phyloP scores from a whole-genome alignment of 129 eudicot genomes.

The Centella asiatica region DNA sequence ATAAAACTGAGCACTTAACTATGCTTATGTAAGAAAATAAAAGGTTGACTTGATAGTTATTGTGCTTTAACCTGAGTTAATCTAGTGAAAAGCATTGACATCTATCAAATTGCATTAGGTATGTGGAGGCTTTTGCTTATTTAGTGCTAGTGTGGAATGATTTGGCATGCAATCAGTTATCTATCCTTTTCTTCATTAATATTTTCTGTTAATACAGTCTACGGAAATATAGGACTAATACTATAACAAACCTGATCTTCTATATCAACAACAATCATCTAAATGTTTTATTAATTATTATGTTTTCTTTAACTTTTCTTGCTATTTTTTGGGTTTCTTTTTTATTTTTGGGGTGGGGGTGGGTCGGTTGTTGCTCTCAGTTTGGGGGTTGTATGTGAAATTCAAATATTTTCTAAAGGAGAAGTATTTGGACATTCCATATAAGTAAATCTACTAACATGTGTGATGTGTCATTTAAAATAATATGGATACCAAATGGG shows the following conservation, averaged over 20 bases:
- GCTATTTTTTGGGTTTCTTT: too few species aligned
- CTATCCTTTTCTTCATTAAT: not conserved
- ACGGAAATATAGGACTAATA: not conserved
- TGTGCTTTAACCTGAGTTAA: not conserved
- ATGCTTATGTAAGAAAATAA: not conserved
- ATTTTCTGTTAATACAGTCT: not conserved
- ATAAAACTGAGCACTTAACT: not conserved
- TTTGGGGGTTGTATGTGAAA: not conserved
- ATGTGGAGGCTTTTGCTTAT: not conserved
- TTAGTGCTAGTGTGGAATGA: conserved; percentile 3
- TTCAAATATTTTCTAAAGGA: not conserved
- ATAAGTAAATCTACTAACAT: too few species aligned
- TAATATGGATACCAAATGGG: too few species aligned
- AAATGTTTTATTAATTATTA: too few species aligned
- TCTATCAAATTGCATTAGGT: not conserved
- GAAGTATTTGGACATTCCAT: not conserved
- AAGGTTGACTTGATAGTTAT: not conserved
- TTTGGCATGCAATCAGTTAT: conserved; percentile 6
- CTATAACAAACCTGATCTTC: not conserved
- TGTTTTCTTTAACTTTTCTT: too few species aligned
- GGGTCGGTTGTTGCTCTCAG: too few species aligned
- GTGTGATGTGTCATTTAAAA: too few species aligned
- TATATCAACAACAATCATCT: too few species aligned
- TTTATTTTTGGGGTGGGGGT: too few species aligned
- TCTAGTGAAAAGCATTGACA: not conserved